Percentiles rank a stretch among this genome's conserved stretches.
phyloP scores from a whole-genome alignment of 371 early-diverging fungal species.

The Caulochytrium protostelioides region DNA sequence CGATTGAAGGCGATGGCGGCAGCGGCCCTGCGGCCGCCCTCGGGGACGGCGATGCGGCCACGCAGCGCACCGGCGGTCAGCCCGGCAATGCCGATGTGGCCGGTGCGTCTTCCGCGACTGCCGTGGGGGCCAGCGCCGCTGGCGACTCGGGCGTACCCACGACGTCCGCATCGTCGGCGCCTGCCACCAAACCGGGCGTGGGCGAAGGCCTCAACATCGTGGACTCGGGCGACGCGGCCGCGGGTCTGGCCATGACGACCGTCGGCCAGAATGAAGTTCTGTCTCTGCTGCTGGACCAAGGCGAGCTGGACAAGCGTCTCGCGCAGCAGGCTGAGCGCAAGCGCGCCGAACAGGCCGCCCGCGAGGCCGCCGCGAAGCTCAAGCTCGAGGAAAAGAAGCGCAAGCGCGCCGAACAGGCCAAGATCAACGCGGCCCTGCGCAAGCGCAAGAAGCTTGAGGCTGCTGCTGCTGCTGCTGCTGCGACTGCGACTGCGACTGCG shows the following conservation, averaged over 20 bases:
- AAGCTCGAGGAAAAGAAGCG: slow-evolving; percentile 2
- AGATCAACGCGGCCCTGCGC: background rate
- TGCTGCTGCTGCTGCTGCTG: too few species aligned
- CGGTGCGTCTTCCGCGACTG: too few species aligned
- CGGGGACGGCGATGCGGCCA: too few species aligned
- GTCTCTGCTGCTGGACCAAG: slow-evolving; percentile 61
- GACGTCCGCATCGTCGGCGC: too few species aligned
- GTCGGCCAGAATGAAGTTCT: slow-evolving; percentile 72
- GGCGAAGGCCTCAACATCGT: too few species aligned
- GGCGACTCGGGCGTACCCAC: background rate
- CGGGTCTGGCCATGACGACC: slow-evolving; percentile 16
- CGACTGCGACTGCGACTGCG: too few species aligned
- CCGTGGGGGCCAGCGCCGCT: too few species aligned
- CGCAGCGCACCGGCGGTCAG: too few species aligned
- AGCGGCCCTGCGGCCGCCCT: too few species aligned
- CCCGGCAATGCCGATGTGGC: too few species aligned
- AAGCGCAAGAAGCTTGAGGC: too few species aligned
- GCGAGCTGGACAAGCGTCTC: slow-evolving; percentile 28
- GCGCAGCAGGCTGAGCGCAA: slow-evolving; percentile 5
- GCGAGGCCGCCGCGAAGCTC: background rate
- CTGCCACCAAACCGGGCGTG: too few species aligned
- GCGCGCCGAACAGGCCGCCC: background rate
- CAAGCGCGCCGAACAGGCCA: background rate
- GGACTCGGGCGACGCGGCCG: background rate
- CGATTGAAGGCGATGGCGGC: background rate